Base-by-base conservation (phyloP, 163 green algal genomes). In the Chloroidium sp. region DNA sequence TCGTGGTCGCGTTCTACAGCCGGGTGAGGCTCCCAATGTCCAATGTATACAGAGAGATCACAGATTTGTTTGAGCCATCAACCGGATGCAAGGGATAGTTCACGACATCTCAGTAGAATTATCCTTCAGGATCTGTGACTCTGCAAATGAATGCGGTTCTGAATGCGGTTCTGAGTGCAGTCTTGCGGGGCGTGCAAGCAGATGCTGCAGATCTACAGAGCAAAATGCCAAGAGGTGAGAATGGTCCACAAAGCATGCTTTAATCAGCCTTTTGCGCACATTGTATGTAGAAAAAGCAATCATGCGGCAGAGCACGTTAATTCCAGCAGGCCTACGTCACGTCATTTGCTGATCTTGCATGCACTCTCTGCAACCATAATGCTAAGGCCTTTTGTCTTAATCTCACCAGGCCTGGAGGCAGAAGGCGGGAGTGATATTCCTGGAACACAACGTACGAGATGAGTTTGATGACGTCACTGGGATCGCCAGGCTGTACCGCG, bases 401-500 rank as follows among this genome's bases (percentile, higher is more conserved):
- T 36, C 36, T 36, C 36, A 36, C 67, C 80, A 84, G 82, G 79
- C 59, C 0, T 14, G 14, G 2, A 10, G 4, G 57, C 80, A 83
- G 75, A 59, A 57, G 12, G 80, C 80, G 59, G 80, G 80, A 1
- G 83, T 82, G n/a, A 62, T 69, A 0, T 86, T 84, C 59, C 77
- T 84, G 62, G 81, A 81, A 64, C 83, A 86, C 62, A 81, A 86
- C 79, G 74, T 86, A 10, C 79, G 79, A 14, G 79, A 82, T 58
- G 83, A 86, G 0, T 84, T 82, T 82, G 83, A 86, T 75, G 83
- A 86, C 67, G 72, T 84, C 4, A 84, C 83, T 36, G 83, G 82
- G 4, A 57, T 86, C 0, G 83, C 83, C 0, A 69, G 76, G 8
- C 69, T 86, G 58, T 82, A 86, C 77, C 67, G 79, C 1, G 77